A percentile compares a stretch with the other conserved stretches of the same genome.
Evolutionary conservation across 1,284 basidiomycete species (phyloP).

Genomic region (Laetiporus sulphureus): DNA sequence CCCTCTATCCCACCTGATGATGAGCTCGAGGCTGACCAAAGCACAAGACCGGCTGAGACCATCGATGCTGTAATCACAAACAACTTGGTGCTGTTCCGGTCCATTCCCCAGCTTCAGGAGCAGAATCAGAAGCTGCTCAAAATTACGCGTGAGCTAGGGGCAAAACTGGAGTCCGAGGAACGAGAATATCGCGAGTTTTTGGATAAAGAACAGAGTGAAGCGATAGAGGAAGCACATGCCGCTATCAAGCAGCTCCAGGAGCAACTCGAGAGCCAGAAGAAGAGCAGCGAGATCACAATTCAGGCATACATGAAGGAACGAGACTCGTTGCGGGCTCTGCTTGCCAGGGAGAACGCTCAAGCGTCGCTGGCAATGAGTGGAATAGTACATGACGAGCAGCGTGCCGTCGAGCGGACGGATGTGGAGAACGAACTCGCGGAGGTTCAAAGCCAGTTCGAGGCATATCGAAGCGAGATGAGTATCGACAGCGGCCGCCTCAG

Average conservation of each 20-base stretch:
- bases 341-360: constrained; percentile 38
- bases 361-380: constrained; percentile 4
- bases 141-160: constrained; percentile 75
- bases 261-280: constrained; percentile 68
- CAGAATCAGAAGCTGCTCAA: constrained; percentile 88
- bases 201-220: constrained; percentile 71
- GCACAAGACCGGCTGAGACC: constrained; percentile 39
- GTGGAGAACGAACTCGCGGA: constrained; percentile 57
- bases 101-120: constrained; percentile 74
- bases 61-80: constrained; percentile 83
- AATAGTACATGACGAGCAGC: constrained; percentile 29
- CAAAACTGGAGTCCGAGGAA: constrained; percentile 75
- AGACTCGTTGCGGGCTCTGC: constrained; percentile 78
- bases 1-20: constrained; percentile 72
- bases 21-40: constrained; percentile 49
- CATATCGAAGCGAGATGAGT: constrained; percentile 74
- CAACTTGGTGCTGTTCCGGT: constrained; percentile 85
- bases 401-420: constrained; percentile 21
- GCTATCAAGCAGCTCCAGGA: constrained; percentile 76
- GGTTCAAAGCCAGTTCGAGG: constrained; percentile 70
- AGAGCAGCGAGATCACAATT: constrained; percentile 61
- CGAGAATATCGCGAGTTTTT: constrained; percentile 56
- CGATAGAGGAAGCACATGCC: constrained; percentile 82
- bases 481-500: constrained; percentile 63
- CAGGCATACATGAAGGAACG: constrained; percentile 83